phyloP scores from a whole-genome alignment of 2,329 filamentous ascomycete genomes.

The Leptodontidium sp. region DNA sequence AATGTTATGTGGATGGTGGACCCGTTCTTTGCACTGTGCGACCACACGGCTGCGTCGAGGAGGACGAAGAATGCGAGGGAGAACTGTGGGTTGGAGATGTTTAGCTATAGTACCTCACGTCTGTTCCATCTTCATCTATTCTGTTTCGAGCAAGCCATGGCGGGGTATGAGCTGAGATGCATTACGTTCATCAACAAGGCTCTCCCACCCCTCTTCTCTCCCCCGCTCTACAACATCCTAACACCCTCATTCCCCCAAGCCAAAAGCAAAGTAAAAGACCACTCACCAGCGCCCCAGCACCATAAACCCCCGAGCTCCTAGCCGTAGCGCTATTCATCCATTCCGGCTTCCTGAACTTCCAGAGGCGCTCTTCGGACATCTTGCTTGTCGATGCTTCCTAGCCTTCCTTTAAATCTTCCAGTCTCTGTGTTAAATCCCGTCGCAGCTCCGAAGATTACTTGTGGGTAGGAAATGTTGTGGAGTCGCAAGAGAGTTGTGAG shows the following conservation, averaged over 20 bases:
- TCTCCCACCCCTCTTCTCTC: neutral
- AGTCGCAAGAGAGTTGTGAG: conserved; percentile 1
- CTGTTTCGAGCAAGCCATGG: neutral
- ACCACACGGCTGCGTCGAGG: conserved; percentile 74
- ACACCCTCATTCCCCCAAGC: neutral
- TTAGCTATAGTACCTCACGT: conserved; percentile 22
- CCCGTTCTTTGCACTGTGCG: conserved; percentile 65
- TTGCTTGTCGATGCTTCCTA: conserved; percentile 5
- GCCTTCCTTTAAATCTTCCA: neutral
- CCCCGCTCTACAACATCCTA: neutral
- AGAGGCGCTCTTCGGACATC: conserved; percentile 72
- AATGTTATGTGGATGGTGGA: conserved; percentile 70
- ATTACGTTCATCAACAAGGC: neutral
- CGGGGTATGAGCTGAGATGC: neutral
- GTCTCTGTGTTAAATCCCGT: neutral
- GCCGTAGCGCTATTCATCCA: conserved; percentile 72
- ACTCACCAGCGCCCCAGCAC: conserved; percentile 68
- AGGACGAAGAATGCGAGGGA: conserved; percentile 74
- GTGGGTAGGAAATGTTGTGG: neutral
- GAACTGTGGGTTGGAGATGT: conserved; percentile 56
- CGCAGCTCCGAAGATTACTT: neutral
- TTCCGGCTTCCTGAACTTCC: conserved; percentile 71
- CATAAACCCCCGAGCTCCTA: conserved; percentile 70
- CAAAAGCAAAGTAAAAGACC: neutral
- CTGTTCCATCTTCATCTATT: neutral